Evolutionary conservation across 2,329 filamentous ascomycete species (phyloP), one percentile per base, ranked within the genome.

Genomic region (Aspergillus ochraceoroseus): DNA sequence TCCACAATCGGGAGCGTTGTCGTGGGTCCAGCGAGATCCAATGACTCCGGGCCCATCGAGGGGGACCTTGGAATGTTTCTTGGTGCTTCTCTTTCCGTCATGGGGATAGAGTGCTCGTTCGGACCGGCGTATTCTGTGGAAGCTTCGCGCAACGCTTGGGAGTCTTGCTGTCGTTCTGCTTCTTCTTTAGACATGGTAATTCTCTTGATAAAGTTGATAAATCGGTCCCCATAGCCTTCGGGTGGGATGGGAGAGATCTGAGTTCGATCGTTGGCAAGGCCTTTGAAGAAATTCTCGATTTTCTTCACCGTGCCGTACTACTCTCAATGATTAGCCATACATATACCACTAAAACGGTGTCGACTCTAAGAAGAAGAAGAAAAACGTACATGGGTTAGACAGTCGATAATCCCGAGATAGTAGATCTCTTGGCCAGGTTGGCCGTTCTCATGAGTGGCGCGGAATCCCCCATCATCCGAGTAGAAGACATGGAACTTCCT

Each of bases 331-430:
- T 41, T 32, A 47, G 41, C 31, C 6, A n/a, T n/a, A 8, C 20
- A 19, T 30, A 6, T 7, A 7, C 11, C 28, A 30, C 7, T 14
- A 2, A 11, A 26, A 25, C n/a, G n/a, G n/a, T n/a, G n/a, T n/a
- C n/a, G n/a, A n/a, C n/a, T n/a, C n/a, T n/a, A n/a, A n/a, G n/a
- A n/a, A n/a, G n/a, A n/a, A n/a, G 8, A 14, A 8, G 7, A 14
- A 38, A 38, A 33, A 78, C 86, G 79, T 76, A 94, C 88, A 64
- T 95, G 87, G 55, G 92, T 98, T 56, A 98, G 73, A 65, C 92
- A 98, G 67, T 98, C 92, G 64, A 98, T 98, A 55, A 98, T 94
- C 23, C 92, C 94, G 5, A 98, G 79, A 62, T 98, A 98, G 66
- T 98, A 98, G 28, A 98, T 88, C 66, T 95, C 87, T 39, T 95